These are phyloP conservation scores for Pythium coloratum DNA, from an alignment of 352 stramenopile genomes.

Conservation along the genomic window DNA sequence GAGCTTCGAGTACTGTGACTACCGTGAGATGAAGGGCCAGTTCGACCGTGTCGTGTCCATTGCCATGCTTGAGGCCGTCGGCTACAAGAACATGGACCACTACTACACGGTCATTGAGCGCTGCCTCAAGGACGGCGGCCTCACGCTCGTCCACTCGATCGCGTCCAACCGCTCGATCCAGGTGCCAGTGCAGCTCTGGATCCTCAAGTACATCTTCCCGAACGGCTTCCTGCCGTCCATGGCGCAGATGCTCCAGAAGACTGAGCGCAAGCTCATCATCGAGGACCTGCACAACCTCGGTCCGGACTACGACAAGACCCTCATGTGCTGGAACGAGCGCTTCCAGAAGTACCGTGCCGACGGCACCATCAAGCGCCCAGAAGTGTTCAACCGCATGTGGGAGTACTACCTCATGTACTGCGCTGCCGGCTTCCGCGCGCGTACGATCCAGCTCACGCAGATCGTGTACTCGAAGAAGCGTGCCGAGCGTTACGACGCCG, in stretches of 20 bases:
- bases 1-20: constrained; percentile 90
- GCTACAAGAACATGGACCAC: constrained; percentile 87
- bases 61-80: constrained; percentile 89
- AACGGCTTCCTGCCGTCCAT: constrained; percentile 85
- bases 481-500: constrained; percentile 72
- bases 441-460: constrained; percentile 84
- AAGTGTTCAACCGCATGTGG: constrained; percentile 89
- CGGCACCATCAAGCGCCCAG: constrained; percentile 71
- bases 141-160: constrained; percentile 83
- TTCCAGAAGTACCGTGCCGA: constrained; percentile 83
- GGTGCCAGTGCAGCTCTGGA: constrained; percentile 83
- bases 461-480: constrained; percentile 88
- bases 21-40: constrained; percentile 85
- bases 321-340: constrained; percentile 86
- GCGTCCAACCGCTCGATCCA: constrained; percentile 83
- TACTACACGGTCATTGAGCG: constrained; percentile 85
- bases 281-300: constrained; percentile 88
- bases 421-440: constrained; percentile 85
- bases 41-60: constrained; percentile 89
- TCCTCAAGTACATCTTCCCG: constrained; percentile 92
- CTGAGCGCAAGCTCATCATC: constrained; percentile 78
- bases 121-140: constrained; percentile 78
- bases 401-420: constrained; percentile 91
- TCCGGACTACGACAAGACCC: constrained; percentile 89
- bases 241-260: constrained; percentile 70